Evolutionary conservation across 768 basidiomycete species (phyloP).

Genomic region (Lactarius deliciosus): DNA sequence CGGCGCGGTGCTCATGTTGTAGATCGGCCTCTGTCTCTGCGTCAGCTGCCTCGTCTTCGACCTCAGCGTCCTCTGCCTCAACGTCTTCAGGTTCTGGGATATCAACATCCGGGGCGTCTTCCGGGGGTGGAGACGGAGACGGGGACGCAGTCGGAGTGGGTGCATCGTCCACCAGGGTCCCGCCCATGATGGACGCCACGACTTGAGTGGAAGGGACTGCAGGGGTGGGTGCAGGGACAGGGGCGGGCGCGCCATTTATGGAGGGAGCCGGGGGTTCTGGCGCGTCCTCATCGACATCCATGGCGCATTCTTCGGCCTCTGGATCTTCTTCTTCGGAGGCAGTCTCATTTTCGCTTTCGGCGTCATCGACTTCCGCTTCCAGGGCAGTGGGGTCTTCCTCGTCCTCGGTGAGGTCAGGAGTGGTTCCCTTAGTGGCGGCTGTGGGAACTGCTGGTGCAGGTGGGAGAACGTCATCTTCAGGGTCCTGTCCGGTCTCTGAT

Average conservation of each 20-base stretch:
- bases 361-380: slow-evolving; percentile 30
- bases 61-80: slow-evolving; percentile 33
- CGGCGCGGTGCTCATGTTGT: slow-evolving; percentile 78
- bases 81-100: slow-evolving; percentile 32
- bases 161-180: slow-evolving; percentile 7
- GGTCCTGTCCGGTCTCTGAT: slow-evolving; percentile 29
- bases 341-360: slow-evolving; percentile 27
- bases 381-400: slow-evolving; percentile 38
- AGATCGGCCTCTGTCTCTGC: slow-evolving; percentile 61
- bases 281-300: slow-evolving; percentile 38
- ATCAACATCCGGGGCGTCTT: slow-evolving; percentile 29
- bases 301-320: slow-evolving; percentile 31
- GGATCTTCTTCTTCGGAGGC: slow-evolving; percentile 33
- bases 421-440: slow-evolving; percentile 28
- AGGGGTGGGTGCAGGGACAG: slow-evolving; percentile 32
- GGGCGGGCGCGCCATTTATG: slow-evolving; percentile 18
- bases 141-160: slow-evolving; percentile 23
- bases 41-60: slow-evolving; percentile 33
- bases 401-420: slow-evolving; percentile 38
- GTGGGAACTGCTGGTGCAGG: slow-evolving; percentile 28
- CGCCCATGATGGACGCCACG: slow-evolving; percentile 24
- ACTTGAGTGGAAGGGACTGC: slow-evolving; percentile 14
- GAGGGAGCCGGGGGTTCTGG: slow-evolving; percentile 18
- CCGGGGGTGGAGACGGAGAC: slow-evolving; percentile 24
- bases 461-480: slow-evolving; percentile 43